Evolutionary conservation across 2,329 filamentous ascomycete genomes (phyloP).

Genomic region (Blastomyces gilchristii): DNA sequence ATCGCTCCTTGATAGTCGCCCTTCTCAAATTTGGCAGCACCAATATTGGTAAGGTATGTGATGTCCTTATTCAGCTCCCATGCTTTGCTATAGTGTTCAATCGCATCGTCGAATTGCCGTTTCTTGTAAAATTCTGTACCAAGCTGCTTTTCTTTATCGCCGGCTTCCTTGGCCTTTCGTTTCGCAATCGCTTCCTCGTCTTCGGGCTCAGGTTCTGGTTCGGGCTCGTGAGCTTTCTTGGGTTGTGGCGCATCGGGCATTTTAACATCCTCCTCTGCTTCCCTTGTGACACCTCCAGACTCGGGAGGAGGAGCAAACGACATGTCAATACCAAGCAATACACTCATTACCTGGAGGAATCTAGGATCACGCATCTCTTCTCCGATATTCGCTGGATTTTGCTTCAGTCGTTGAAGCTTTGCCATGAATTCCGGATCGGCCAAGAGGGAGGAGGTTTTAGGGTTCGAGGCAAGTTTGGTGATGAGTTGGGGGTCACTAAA

Average conservation of each 20-base stretch:
- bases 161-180: slow-evolving; percentile 82
- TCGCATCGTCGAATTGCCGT: slow-evolving; percentile 88
- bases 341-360: slow-evolving; percentile 88
- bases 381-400: slow-evolving; percentile 69
- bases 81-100: slow-evolving; percentile 86
- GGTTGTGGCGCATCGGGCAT: slow-evolving; percentile 61
- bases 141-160: slow-evolving; percentile 86
- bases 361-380: slow-evolving; percentile 79
- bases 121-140: slow-evolving; percentile 98
- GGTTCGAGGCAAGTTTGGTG: slow-evolving; percentile 84
- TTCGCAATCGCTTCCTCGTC: slow-evolving; percentile 77
- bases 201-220: slow-evolving; percentile 52
- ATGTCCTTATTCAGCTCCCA: slow-evolving; percentile 96
- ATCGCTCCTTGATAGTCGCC: slow-evolving; percentile 84
- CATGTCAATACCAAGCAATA: slow-evolving; percentile 90
- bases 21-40: slow-evolving; percentile 91
- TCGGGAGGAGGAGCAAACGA: slow-evolving; percentile 50
- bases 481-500: slow-evolving; percentile 88
- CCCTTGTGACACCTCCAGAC: slow-evolving; percentile 36
- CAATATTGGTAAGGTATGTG: slow-evolving; percentile 92
- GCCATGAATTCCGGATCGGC: slow-evolving; percentile 79
- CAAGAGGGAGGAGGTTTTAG: slow-evolving; percentile 76
- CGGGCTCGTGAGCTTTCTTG: slow-evolving; percentile 34
- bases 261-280: slow-evolving; percentile 59
- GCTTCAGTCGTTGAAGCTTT: slow-evolving; percentile 71